phyloP scores from a whole-genome alignment of 176 grass and related monocot genomes.

The Areca catechu region DNA sequence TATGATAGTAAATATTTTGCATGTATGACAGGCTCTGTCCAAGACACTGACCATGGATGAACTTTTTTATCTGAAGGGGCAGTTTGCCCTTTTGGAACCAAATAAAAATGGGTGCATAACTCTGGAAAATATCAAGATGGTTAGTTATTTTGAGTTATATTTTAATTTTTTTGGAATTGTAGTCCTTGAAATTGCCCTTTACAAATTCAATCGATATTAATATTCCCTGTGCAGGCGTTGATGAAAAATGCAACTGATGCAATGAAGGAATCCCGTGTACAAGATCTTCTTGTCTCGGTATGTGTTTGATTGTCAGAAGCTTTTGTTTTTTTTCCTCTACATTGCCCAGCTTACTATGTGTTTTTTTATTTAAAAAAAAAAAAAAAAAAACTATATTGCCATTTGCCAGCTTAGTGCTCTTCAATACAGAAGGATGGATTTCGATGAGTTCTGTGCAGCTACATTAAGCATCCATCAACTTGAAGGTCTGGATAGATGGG shows the following conservation, averaged over 20 bases:
- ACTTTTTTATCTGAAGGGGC: conserved; percentile 66
- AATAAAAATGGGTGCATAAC: conserved; percentile 67
- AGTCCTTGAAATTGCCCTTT: no score
- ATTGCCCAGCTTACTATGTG: conserved; percentile 2
- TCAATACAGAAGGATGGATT: conserved; percentile 88
- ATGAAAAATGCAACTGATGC: conserved; percentile 68
- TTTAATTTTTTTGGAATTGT: no score
- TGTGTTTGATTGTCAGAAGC: conserved; percentile 4
- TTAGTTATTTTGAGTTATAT: conserved; percentile 19
- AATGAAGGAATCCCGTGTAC: conserved; percentile 72
- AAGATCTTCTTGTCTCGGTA: conserved; percentile 65
- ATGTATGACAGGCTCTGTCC: conserved; percentile 53
- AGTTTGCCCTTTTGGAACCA: conserved; percentile 65
- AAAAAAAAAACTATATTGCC: no score
- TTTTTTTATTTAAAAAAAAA: conserved; percentile 8
- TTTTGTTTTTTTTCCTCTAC: conserved; percentile 3
- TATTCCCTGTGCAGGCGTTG: conserved; percentile 30
- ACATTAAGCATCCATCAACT: conserved; percentile 72
- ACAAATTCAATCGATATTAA: not conserved
- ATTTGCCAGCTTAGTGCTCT: conserved; percentile 44
- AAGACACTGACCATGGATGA: conserved; percentile 75
- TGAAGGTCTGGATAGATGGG: conserved; percentile 80
- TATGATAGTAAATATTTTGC: conserved; percentile 16
- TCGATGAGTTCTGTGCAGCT: conserved; percentile 73
- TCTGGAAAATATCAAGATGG: conserved; percentile 74